Evolutionary conservation across 2,329 filamentous ascomycete species (phyloP), one percentile per base, ranked within the genome.

Genomic region (Ascochyta pisi): DNA sequence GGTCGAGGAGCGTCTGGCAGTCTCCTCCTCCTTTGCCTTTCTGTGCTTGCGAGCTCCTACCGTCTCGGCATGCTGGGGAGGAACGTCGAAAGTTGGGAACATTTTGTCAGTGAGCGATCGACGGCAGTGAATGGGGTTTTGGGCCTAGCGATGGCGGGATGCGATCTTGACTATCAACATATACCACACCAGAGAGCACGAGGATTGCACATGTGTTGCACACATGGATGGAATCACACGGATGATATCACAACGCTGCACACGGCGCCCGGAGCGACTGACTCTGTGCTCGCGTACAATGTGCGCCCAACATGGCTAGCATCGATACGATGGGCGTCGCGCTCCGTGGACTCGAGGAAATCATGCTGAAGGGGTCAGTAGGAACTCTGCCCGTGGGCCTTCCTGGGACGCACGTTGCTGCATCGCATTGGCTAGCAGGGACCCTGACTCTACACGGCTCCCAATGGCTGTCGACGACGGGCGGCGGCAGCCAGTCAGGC

Each of bases 1-100:
- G 27, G 66, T 60, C 1, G 62, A 67, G 0, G 63, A 55, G n/a
- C 62, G 55, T 23, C 60, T 60, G 31, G 59, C 54, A 22, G 50
- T 55, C 8, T 63, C 63, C 16, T 65, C 60, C 45, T 68, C 61
- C 45, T 56, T 66, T 31, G 61, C 65, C 44, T 48, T 63, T 42
- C 66, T 62, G 19, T 61, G 54, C 51, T 66, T 69, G 50, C 66
- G 63, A 29, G 64, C 65, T 24, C 66, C 62, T 27, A 68, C 60
- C 3, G 66, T 69, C 57, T 69, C 66, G 12, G 66, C 62, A 42
- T 69, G 65, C 39, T 60, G 57, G 13, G 66, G 63, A 43, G 65
- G 66, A 31, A 67, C 60, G 51, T 68, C 65, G 47, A 68, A 69
- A 23, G 65, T 68, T 37, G 66, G 66, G 45, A 69, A 69, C 66